These are phyloP conservation scores for Sporothrix dimorphospora DNA, from an alignment of 2,329 filamentous ascomycete species.

Conservation along the genomic window DNA sequence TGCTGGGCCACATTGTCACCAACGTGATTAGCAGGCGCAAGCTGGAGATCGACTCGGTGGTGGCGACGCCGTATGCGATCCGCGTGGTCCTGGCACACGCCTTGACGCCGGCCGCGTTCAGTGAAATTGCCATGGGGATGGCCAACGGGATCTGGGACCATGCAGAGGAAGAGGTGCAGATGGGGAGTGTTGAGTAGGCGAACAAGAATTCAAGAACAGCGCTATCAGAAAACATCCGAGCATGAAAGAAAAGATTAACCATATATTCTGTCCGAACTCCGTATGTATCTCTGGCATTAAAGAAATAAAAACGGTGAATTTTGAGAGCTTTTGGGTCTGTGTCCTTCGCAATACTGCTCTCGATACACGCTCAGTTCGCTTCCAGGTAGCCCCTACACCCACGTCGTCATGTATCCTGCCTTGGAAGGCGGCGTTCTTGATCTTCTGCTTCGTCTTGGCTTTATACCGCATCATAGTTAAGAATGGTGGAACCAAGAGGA, in stretches of 20 bases:
- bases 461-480: background rate
- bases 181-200: too few relatives aligned
- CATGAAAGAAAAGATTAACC: background rate
- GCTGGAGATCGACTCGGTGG: conserved; percentile 14
- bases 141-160: background rate
- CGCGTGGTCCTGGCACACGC: background rate
- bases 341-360: too few relatives aligned
- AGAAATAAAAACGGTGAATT: background rate
- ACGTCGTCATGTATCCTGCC: conserved; percentile 2
- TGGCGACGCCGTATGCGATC: conserved; percentile 14
- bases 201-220: too few relatives aligned
- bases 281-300: background rate
- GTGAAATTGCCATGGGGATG: background rate
- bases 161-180: background rate
- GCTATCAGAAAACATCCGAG: too few relatives aligned
- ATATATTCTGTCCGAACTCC: background rate
- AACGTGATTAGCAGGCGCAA: conserved; percentile 1
- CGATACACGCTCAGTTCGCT: too few relatives aligned
- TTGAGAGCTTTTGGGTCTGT: too few relatives aligned
- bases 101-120: background rate
- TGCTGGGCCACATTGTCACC: conserved; percentile 17
- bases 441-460: background rate
- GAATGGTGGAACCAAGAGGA: background rate
- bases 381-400: background rate
- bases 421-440: background rate